Conservation (phyloP, 2,329 filamentous ascomycete species). For the Pyrenochaeta sp. region DNA sequence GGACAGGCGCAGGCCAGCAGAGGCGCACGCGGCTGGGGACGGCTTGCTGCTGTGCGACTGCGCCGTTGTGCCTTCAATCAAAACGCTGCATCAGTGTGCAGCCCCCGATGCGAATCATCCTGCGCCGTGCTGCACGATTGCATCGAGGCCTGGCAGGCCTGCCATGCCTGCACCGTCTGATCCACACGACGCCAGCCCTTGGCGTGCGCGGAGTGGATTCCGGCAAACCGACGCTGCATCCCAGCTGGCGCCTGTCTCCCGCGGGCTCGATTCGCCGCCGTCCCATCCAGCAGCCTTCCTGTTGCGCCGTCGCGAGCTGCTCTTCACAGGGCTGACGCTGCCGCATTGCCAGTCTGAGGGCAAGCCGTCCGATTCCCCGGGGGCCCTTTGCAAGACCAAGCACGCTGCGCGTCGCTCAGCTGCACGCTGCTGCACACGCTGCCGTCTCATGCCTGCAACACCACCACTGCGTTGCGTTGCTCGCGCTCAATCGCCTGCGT, state of each 20-base stretch:
- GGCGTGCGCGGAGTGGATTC: slow-evolving; percentile 21
- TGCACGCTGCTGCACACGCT: slow-evolving; percentile 13
- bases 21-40: slow-evolving; percentile 33
- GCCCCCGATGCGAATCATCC: slow-evolving; percentile 32
- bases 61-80: slow-evolving; percentile 38
- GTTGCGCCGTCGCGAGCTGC: too few relatives aligned
- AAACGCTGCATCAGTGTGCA: slow-evolving; percentile 28
- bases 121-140: slow-evolving; percentile 28
- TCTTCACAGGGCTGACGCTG: slow-evolving; percentile 26
- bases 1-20: slow-evolving; percentile 7
- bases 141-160: slow-evolving; percentile 26
- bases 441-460: slow-evolving; percentile 22
- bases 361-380: slow-evolving; percentile 9
- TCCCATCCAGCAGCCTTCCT: too few relatives aligned
- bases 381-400: not conserved
- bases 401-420: too few relatives aligned
- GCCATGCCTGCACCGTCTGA: slow-evolving; percentile 24
- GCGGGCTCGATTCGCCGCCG: slow-evolving; percentile 26
- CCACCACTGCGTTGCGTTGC: slow-evolving; percentile 15
- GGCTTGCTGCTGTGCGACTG: slow-evolving; percentile 34
- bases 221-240: slow-evolving; percentile 24
- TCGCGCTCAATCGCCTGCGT: slow-evolving; percentile 28
- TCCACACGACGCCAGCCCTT: slow-evolving; percentile 16
- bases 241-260: slow-evolving; percentile 24
- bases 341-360: too few relatives aligned